Evolutionary conservation across 2,329 filamentous ascomycete species (phyloP), one percentile per base, ranked within the genome.

Genomic region (Fusarium xyrophilum): DNA sequence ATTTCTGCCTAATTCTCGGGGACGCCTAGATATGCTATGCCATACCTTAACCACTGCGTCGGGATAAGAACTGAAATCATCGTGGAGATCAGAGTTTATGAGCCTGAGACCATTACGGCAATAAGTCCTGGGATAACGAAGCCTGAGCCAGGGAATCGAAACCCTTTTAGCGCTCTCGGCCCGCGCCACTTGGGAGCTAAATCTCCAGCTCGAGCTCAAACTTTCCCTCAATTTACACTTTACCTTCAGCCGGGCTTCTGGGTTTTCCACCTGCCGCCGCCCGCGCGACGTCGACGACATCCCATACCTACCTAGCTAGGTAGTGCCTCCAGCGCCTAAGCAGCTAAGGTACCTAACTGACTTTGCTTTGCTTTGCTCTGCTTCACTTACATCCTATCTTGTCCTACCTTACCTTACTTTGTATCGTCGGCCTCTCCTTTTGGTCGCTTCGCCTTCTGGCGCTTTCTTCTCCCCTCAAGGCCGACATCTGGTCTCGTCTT

Each of bases 241-340:
- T 69, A 69, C 67, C 67, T 67, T 67, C 63, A 67, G 67, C 67
- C 67, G 35, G 67, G 67, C 53, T n/a, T 60, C 47, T 64, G 67
- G 62, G 58, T 70, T 67, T 63, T 60, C 67, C 67, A 69, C 67
- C 67, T 60, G 63, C 67, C 68, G 67, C 56, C 51, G 62, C 62
- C 64, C 62, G 57, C 48, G 52, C 56, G 51, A 66, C 62, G 47
- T 42, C 52, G 38, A 66, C 62, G 62, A 66, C 63, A 42, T 40
- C 38, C 28, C 28, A 30, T 33, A 25, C 23, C 23, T 33, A 33
- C 32, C 32, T 58, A 46, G 23, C 23, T 25, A 25, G 23, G 23
- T 25, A 25, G 25, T 55, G 39, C 42, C 36, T 33, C 39, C 36
- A 32, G 27, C 33, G 19, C 19, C 15, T 40, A 23, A 54, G 40